phyloP scores from a whole-genome alignment of 345 rosid genomes.

The Salix brachista region DNA sequence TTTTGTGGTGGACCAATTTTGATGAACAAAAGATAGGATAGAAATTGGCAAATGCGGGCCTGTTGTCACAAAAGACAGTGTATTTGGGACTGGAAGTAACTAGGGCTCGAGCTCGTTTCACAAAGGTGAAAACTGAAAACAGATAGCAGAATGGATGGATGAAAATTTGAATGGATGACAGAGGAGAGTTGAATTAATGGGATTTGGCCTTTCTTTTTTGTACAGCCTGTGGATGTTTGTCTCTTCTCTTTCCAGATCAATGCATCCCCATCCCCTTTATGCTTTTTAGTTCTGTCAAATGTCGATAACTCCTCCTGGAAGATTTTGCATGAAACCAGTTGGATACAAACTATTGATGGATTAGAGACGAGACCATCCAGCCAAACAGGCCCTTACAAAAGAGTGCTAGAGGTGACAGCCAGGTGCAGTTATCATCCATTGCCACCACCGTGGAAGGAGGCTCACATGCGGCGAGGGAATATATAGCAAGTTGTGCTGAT shows the following conservation, averaged over 20 bases:
- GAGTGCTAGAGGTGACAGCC: neutral
- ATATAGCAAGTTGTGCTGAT: neutral
- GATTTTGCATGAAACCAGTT: no score
- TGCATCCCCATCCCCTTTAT: slow-evolving; percentile 29
- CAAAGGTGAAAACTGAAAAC: slow-evolving; percentile 24
- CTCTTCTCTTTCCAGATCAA: slow-evolving; percentile 19
- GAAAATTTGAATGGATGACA: slow-evolving; percentile 13
- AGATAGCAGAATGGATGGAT: slow-evolving; percentile 16
- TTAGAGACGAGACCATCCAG: no score
- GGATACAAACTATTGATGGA: no score
- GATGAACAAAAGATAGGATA: slow-evolving; percentile 21
- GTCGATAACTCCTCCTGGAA: no score
- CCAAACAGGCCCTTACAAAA: neutral
- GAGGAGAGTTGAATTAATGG: slow-evolving; percentile 13
- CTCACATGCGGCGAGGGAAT: neutral
- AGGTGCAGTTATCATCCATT: neutral
- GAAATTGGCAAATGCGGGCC: slow-evolving; percentile 14
- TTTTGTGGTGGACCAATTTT: slow-evolving; percentile 14
- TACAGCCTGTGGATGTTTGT: slow-evolving; percentile 21
- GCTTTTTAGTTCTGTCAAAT: neutral
- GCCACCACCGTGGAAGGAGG: neutral
- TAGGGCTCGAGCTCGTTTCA: slow-evolving; percentile 5
- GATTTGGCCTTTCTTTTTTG: slow-evolving; percentile 1
- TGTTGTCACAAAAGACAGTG: slow-evolving; percentile 13
- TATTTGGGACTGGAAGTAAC: slow-evolving; percentile 16